Evolutionary conservation across 129 eudicot species (phyloP), one percentile per base, ranked within the genome.

Genomic region (Flaveria sonorensis): DNA sequence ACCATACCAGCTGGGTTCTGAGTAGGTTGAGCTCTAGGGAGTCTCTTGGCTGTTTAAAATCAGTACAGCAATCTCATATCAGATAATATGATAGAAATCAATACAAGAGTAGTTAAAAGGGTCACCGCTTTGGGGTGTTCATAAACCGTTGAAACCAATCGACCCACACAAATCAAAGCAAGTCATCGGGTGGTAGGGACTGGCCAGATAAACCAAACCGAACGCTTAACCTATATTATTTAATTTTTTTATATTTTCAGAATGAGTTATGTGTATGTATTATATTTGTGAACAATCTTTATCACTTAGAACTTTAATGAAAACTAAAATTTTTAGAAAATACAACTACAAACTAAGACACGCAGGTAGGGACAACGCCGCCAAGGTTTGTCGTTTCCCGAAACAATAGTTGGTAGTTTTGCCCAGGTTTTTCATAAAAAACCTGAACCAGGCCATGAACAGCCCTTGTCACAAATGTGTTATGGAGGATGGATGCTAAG

Each of bases 1-100:
- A 94, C 96, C 98, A 94, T 94, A 32, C 98, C 98, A 2, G 97
- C 92, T 19, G 97, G 96, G 81, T 88, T 89, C 79, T 91, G 97
- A 36, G 88, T 83, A 26, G 97, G 93, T 75, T 91, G 96, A 72
- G 98, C 96, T 84, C 96, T 89, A 57, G 98, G 98, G 57, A 94
- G 78, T 77, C 86, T 80, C 72, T 87, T 94, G 10, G 98, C 98
- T 94, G 92, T 72, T 81, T 68, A 69, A 75, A 45, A 51, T n/a
- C 51, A 50, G 2, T 43, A 51, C 51, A 74, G 77, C 60, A 10
- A 59, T 13, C 13, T 30, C 30, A 18, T 18, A 55, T 71, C 18
- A 81, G 43, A 81, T 39, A 20, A 51, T 4, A 1, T 66, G 16
- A 61, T 7, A 46, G 5, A 30, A 30, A 51, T 12, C 53, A 53